Conservation (phyloP, 1,139 yeast genomes). For the Kazachstania sp. region DNA sequence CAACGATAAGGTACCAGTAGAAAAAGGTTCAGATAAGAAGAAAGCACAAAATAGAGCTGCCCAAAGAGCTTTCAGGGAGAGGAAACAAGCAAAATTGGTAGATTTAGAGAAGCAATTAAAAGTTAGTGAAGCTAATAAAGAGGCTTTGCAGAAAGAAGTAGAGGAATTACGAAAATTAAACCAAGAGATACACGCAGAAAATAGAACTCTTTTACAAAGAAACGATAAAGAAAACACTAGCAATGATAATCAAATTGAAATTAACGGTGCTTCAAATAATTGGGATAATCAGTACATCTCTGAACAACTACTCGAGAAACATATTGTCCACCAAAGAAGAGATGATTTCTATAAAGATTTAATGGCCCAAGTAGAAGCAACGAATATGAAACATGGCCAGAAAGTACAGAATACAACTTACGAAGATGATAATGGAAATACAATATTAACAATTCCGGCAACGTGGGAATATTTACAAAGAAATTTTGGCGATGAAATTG, state of each 20-base stretch:
- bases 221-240: conserved; percentile 2
- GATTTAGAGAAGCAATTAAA: conserved; percentile 55
- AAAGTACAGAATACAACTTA: conserved; percentile 3
- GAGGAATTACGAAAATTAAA: conserved; percentile 42
- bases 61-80: conserved; percentile 80
- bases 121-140: conserved; percentile 53
- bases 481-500: conserved; percentile 44
- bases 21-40: conserved; percentile 36
- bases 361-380: neutral
- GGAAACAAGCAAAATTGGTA: conserved; percentile 66
- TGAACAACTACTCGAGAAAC: neutral
- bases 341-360: neutral
- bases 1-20: neutral
- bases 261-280: neutral
- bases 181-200: conserved; percentile 27
- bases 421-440: conserved; percentile 15
- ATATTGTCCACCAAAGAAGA: neutral
- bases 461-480: conserved; percentile 67
- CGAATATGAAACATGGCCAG: neutral
- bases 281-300: neutral
- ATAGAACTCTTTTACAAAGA: conserved; percentile 39
- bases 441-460: conserved; percentile 62
- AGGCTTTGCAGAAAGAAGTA: conserved; percentile 43
- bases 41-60: conserved; percentile 87
- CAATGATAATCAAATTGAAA: conserved; percentile 2